A percentile compares a stretch with the other conserved stretches of the same genome.
These are phyloP conservation scores for Botrytis byssoidea DNA, from an alignment of 2,329 filamentous ascomycete genomes.

Conservation along the genomic window DNA sequence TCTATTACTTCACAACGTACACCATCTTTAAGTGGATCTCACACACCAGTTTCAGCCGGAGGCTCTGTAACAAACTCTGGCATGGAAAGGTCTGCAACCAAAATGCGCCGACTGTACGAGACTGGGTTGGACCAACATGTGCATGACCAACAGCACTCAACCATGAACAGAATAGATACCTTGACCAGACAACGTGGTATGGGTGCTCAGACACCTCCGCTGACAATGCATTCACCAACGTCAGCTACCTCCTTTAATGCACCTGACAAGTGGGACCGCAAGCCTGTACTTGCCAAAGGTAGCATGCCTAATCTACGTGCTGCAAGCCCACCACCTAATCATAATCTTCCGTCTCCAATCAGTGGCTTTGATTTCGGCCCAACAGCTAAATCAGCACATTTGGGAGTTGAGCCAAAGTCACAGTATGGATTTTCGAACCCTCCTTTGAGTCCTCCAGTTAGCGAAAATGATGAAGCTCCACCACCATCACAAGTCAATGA, in stretches of 20 bases:
- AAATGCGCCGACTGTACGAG: conserved; percentile 77
- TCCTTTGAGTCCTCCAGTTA: conserved; percentile 67
- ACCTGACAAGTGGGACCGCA: conserved; percentile 50
- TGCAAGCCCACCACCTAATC: conserved; percentile 44
- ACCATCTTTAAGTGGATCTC: conserved; percentile 52
- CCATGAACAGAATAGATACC: conserved; percentile 76
- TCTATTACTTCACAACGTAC: conserved; percentile 75
- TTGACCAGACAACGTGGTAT: conserved; percentile 60
- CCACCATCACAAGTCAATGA: conserved; percentile 73
- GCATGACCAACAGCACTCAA: conserved; percentile 75
- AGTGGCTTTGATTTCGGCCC: conserved; percentile 41
- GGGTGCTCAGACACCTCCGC: conserved; percentile 34
- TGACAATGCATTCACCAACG: conserved; percentile 32
- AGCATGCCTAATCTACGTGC: conserved; percentile 70
- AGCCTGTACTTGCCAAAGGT: conserved; percentile 51
- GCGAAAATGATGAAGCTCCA: conserved; percentile 67
- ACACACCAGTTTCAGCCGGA: conserved; percentile 41
- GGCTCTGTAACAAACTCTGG: conserved; percentile 44
- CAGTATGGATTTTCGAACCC: conserved; percentile 46
- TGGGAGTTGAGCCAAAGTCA: conserved; percentile 38
- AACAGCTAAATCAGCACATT: conserved; percentile 36
- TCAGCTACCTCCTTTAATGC: conserved; percentile 40
- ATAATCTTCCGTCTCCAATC: conserved; percentile 43
- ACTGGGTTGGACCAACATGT: conserved; percentile 76
- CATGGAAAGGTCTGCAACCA: conserved; percentile 65